Evolutionary conservation across 441 rosid genomes (phyloP).

Genomic region (Euphorbia schlechtendalii): DNA sequence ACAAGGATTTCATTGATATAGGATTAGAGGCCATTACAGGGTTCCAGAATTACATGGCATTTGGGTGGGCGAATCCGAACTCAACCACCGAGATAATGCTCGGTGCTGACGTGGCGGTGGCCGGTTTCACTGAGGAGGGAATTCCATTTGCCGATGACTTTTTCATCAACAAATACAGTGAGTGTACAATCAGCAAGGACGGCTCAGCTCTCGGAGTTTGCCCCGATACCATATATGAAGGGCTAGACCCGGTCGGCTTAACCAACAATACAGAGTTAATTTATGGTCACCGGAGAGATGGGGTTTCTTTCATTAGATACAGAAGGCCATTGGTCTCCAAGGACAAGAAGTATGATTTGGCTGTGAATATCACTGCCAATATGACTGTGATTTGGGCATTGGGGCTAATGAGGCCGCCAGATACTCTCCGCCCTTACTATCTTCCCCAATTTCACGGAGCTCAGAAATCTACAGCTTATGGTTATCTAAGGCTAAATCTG

Average conservation of each 20-base stretch:
- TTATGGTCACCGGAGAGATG: slow-evolving; percentile 93
- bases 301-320: slow-evolving; percentile 84
- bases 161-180: slow-evolving; percentile 60
- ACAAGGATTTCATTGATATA: slow-evolving; percentile 53
- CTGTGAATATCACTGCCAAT: slow-evolving; percentile 45
- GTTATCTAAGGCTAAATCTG: slow-evolving; percentile 56
- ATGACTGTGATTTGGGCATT: slow-evolving; percentile 84
- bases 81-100: slow-evolving; percentile 47
- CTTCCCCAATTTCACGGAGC: slow-evolving; percentile 86
- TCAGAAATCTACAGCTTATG: slow-evolving; percentile 35
- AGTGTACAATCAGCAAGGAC: slow-evolving; percentile 53
- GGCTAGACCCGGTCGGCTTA: slow-evolving; percentile 31
- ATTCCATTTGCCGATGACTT: slow-evolving; percentile 78
- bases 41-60: slow-evolving; percentile 71
- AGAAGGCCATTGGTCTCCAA: slow-evolving; percentile 49
- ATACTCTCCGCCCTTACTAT: slow-evolving; percentile 66
- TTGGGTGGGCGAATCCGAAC: slow-evolving; percentile 76
- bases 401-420: slow-evolving; percentile 87
- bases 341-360: slow-evolving; percentile 69
- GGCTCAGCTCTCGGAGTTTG: slow-evolving; percentile 76
- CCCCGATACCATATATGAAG: slow-evolving; percentile 71
- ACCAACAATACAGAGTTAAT: slow-evolving; percentile 60
- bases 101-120: slow-evolving; percentile 69
- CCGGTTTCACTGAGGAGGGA: slow-evolving; percentile 69
- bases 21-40: slow-evolving; percentile 75